A percentile compares a stretch with the other conserved stretches of the same genome.
Conservation (phyloP, 2,329 filamentous ascomycete genomes). For the Metarhizium guizhouense region DNA sequence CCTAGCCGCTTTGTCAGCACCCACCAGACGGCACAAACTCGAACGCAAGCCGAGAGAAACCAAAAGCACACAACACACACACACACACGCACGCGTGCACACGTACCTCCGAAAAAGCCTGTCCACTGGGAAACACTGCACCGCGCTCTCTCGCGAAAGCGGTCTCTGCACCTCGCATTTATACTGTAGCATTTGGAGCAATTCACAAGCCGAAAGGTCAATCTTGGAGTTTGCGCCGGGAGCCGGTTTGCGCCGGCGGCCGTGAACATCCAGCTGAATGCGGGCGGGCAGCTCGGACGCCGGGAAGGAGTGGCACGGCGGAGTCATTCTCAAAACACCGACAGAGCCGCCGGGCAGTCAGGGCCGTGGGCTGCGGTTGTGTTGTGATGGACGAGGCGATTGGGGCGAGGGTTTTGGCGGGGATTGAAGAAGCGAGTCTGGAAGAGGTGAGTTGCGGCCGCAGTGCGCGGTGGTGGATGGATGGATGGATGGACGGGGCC, state of each 20-base stretch:
- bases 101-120: slow-evolving; percentile 49
- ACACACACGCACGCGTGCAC: too few species aligned
- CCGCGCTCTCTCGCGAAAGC: slow-evolving; percentile 32
- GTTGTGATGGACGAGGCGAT: slow-evolving; percentile 28
- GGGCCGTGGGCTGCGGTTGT: not conserved
- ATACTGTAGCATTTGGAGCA: slow-evolving; percentile 52
- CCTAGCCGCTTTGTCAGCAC: slow-evolving; percentile 25
- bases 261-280: slow-evolving; percentile 38
- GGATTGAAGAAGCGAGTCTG: slow-evolving; percentile 48
- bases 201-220: slow-evolving; percentile 45
- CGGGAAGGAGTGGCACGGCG: slow-evolving; percentile 47
- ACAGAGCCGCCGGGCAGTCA: not conserved
- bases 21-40: not conserved
- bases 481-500: too few species aligned
- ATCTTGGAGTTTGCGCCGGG: slow-evolving; percentile 26
- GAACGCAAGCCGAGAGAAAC: not conserved
- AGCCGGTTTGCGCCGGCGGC: slow-evolving; percentile 43
- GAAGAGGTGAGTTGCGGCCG: slow-evolving; percentile 42
- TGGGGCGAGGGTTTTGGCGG: slow-evolving; percentile 41
- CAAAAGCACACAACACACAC: slow-evolving; percentile 16
- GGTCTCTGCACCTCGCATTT: slow-evolving; percentile 46
- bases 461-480: too few species aligned
- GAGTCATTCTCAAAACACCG: slow-evolving; percentile 37
- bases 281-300: slow-evolving; percentile 39
- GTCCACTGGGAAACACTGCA: slow-evolving; percentile 48